Evolutionary conservation across 306 rosid species (phyloP), one percentile per base, ranked within the genome.

Genomic region (Cucurbita ficifolia): DNA sequence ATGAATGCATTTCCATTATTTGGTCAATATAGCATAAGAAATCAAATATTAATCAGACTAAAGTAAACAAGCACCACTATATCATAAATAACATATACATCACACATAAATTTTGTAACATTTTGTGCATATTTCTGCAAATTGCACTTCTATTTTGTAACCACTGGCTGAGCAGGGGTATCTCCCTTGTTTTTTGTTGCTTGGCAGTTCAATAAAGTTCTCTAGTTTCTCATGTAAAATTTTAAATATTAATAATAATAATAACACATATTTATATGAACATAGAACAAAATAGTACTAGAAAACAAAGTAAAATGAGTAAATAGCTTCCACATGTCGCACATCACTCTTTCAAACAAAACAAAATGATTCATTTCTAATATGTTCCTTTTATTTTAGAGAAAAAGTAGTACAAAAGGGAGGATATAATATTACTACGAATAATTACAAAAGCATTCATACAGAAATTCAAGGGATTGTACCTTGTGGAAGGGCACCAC

Each of bases 401-500:
- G 36, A 6, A 56, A 4, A 56, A 56, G 39, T 11, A 57, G 63
- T 57, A 57, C n/a, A 57, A 57, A 10, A 11, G 63, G 36, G 39
- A 57, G 63, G 39, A 57, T 24, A 24, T 58, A 29, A 19, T 81
- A 83, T 88, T 87, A 79, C 81, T 87, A 73, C 82, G 55, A 68
- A 90, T 81, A 11, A 43, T 45, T 3, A 64, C 14, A 46, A 43
- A 29, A 48, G 38, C 7, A 70, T 49, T 68, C 4, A 8, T 21
- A 13, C 40, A 46, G 6, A 68, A 22, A 70, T 19, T 63, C 68
- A 65, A 74, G 62, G 72, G 4, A 3, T 53, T 42, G 77, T 76
- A 95, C 99, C 99, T 91, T 91, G 99, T 24, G 99, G 96, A 82
- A 95, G 89, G 79, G 87, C 86, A 38, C 97, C 89, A 73, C 91